Evolutionary conservation across 768 basidiomycete genomes (phyloP).

Genomic region (Rickenella mellea): DNA sequence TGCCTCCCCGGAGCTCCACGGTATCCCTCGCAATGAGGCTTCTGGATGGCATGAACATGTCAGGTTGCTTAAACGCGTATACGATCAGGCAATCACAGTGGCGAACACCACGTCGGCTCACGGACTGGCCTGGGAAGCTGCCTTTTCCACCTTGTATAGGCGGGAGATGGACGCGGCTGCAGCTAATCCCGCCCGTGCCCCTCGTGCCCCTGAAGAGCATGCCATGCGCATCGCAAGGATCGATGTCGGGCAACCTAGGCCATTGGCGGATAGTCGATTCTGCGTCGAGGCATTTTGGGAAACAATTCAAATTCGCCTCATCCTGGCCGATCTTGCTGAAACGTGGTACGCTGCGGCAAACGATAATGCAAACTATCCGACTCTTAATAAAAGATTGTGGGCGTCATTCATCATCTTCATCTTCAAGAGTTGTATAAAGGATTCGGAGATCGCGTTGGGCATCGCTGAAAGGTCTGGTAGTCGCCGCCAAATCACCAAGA

Average conservation of each 20-base stretch:
- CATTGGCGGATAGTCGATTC: slow-evolving; percentile 50
- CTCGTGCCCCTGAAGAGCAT: slow-evolving; percentile 32
- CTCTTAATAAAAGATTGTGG: slow-evolving; percentile 32
- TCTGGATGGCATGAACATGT: slow-evolving; percentile 31
- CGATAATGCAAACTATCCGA: slow-evolving; percentile 11
- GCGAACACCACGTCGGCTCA: slow-evolving; percentile 45
- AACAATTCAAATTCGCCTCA: slow-evolving; percentile 43
- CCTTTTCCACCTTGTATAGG: slow-evolving; percentile 41
- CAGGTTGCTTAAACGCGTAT: slow-evolving; percentile 25
- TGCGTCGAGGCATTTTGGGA: slow-evolving; percentile 51
- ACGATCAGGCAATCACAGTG: slow-evolving; percentile 29
- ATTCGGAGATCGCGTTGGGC: slow-evolving; percentile 34
- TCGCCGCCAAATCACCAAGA: slow-evolving; percentile 41
- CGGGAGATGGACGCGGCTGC: slow-evolving; percentile 30
- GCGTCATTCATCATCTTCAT: slow-evolving; percentile 37
- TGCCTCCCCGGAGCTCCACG: slow-evolving; percentile 14
- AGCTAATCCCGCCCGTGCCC: slow-evolving; percentile 23
- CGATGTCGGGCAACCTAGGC: slow-evolving; percentile 47
- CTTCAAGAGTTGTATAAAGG: slow-evolving; percentile 33
- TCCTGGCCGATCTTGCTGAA: slow-evolving; percentile 34
- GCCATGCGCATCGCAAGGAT: slow-evolving; percentile 43
- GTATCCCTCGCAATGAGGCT: slow-evolving; percentile 21
- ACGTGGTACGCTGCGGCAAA: slow-evolving; percentile 28
- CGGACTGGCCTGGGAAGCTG: slow-evolving; percentile 49
- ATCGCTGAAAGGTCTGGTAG: slow-evolving; percentile 41